Evolutionary conservation across 1,139 yeast species (phyloP), one percentile per base, ranked within the genome.

Genomic region (Maudiozyma humilis): DNA sequence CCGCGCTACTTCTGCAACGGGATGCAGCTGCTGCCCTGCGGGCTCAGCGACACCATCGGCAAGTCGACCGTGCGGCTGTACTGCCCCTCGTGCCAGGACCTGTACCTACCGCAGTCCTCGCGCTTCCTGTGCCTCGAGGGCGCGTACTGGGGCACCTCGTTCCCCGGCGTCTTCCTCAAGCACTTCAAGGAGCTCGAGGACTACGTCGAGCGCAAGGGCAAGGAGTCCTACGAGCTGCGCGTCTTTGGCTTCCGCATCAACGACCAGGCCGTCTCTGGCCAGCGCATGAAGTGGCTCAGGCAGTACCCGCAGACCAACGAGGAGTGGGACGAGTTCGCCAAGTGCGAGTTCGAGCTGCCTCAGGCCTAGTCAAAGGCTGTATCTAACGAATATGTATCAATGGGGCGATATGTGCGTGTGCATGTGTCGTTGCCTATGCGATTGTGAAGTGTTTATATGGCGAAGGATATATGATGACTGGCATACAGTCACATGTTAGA

Each of bases 271-370:
- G 69, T 75, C 17, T 75, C 85, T 40, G 98, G 99, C 0, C 93
- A 95, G 12, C 73, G 97, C 55, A 91, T 91, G 98, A 78, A 76
- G 57, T 91, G 99, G 99, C 70, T 91, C 49, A 76, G 97, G 54
- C 78, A 78, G 64, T 71, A 75, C 51, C 96, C 96, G 1, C 71
- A 69, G 43, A 69, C 79, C 1, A 69, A 66, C 10, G 76, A 69
- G 40, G 87, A 83, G 54, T 65, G 73, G 54, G 68, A 66, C 44
- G 91, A 82, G 60, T 79, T 69, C 51, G 72, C 75, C 12, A 68
- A 65, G 39, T 83, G 91, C 59, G 86, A 81, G 59, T 79, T 73
- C 55, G 71, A 67, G 38, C 65, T 78, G 20, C 83, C 84, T 20
- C n/a, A 5, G 8, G 13, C 12, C 13, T 15, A 15, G 32, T 15